Conservation (phyloP, 1,284 basidiomycete genomes). For the Melampsora occidentalis region DNA sequence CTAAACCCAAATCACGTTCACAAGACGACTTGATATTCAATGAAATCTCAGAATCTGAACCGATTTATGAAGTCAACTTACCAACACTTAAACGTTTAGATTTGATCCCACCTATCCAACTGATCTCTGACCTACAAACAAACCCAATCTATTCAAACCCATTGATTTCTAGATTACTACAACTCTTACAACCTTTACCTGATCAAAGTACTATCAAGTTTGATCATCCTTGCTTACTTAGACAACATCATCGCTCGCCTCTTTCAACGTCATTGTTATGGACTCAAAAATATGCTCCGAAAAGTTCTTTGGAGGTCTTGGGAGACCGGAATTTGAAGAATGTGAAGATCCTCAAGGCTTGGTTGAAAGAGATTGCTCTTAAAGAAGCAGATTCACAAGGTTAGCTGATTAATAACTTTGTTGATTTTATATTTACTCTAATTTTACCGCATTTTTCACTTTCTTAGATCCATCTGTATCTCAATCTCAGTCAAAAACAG, state of each 20-base stretch:
- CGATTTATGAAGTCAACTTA: neutral
- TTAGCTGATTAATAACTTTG: too few relatives aligned
- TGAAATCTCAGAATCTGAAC: neutral
- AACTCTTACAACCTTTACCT: slow-evolving; percentile 1
- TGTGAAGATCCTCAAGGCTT: slow-evolving; percentile 73
- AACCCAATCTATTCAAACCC: slow-evolving; percentile 12
- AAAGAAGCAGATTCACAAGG: slow-evolving; percentile 56
- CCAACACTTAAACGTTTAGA: slow-evolving; percentile 1
- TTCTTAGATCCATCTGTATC: slow-evolving; percentile 33
- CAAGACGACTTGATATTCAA: neutral
- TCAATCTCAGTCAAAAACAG: slow-evolving; percentile 32
- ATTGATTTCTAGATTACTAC: neutral
- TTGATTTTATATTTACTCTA: too few relatives aligned
- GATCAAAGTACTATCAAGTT: neutral
- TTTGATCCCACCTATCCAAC: neutral
- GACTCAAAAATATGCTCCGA: slow-evolving; percentile 75
- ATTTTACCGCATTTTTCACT: slow-evolving; percentile 39
- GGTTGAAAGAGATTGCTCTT: slow-evolving; percentile 71
- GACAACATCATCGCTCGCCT: slow-evolving; percentile 15
- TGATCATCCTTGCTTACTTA: slow-evolving; percentile 15
- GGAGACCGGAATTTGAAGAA: slow-evolving; percentile 67
- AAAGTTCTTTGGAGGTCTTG: slow-evolving; percentile 69
- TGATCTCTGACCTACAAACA: neutral
- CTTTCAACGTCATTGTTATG: slow-evolving; percentile 59
- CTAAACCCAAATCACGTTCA: neutral